Base-by-base conservation (phyloP, 2,329 filamentous ascomycete species). In the Hypomyces perniciosus region DNA sequence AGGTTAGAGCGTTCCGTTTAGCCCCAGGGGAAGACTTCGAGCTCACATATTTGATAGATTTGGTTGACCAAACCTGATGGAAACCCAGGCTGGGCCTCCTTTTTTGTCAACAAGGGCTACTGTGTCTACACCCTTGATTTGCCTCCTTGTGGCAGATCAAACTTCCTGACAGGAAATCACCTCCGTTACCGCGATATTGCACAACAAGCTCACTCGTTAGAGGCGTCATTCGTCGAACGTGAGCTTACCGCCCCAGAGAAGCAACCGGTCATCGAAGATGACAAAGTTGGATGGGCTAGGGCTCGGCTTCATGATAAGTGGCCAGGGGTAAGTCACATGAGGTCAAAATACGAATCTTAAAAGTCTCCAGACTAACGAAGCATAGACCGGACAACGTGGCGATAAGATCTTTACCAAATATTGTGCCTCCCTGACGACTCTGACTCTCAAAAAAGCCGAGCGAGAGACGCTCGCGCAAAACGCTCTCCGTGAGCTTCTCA, bases 401-500 rank as follows among this genome's bases (percentile, higher is more conserved):
- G 77, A 81, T 54, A 57, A 68, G 0, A 60, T 65, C 13, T 82
- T 83, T 56, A 71, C 76, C 52, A 65, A 63, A 1, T 78, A 78
- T 58, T 75, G 70, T 57, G 65, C 70, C 5, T 68, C 70, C 0
- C 65, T 76, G 28, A 64, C 71, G 1, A 68, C 72, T 2, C 62
- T 69, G 4, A 52, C 55, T 4, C 53, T 62, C n/a, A 60, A 53
- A 8, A 61, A 55, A 27, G 38, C 55, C 0, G 59, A 68, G 34
- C 63, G 66, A 10, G 67, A 73, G 50, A 52, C 47, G 0, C 35
- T 65, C 1, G 65, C 58, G 1, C 63, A 67, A 37, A 54, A 65
- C 8, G 71, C 72, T 0, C 70, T 75, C 6, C 61, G 62, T 3
- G 65, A 64, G 1, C 67, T 79, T 2, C 66, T 80, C 8, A 63